phyloP scores from a whole-genome alignment of 192 early-diverging fungal species.

The Entophlyctis luteolus region DNA sequence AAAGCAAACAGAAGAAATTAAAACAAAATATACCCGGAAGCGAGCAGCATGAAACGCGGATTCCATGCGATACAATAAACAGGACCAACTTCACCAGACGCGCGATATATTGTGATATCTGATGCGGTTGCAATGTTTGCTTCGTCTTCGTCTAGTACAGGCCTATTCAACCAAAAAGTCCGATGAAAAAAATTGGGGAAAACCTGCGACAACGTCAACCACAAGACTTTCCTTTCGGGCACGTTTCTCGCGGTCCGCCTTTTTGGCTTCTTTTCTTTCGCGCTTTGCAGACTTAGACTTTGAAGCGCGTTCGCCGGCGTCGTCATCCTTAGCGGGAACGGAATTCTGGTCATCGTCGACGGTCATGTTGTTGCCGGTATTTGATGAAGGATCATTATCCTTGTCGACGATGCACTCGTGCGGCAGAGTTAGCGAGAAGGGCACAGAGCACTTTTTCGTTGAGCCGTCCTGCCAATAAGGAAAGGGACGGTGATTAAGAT shows the following conservation, averaged over 20 bases:
- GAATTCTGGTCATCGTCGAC: too few species aligned
- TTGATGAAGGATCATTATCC: too few species aligned
- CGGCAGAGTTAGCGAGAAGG: constrained; percentile 62
- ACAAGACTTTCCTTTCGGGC: constrained; percentile 9
- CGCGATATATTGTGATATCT: constrained; percentile 14
- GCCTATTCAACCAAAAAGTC: background rate
- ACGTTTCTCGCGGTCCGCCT: background rate
- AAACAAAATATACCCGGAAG: constrained; percentile 63
- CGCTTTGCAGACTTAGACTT: constrained; percentile 25
- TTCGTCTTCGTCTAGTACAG: background rate
- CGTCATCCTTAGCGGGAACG: too few species aligned
- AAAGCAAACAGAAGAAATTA: background rate
- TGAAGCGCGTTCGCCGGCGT: background rate
- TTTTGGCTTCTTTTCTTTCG: background rate
- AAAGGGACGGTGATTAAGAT: background rate
- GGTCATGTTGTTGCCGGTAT: too few species aligned
- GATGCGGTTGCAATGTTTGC: background rate
- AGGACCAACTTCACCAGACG: background rate
- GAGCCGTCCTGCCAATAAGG: constrained; percentile 66
- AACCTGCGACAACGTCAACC: too few species aligned
- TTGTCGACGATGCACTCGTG: constrained; percentile 57
- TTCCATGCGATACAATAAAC: constrained; percentile 60
- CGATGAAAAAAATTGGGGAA: too few species aligned
- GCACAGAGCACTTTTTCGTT: constrained; percentile 64
- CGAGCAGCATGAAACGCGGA: constrained; percentile 59